phyloP scores from a whole-genome alignment of 2,329 filamentous ascomycete genomes.

The Ophiostoma himal-ulmi region DNA sequence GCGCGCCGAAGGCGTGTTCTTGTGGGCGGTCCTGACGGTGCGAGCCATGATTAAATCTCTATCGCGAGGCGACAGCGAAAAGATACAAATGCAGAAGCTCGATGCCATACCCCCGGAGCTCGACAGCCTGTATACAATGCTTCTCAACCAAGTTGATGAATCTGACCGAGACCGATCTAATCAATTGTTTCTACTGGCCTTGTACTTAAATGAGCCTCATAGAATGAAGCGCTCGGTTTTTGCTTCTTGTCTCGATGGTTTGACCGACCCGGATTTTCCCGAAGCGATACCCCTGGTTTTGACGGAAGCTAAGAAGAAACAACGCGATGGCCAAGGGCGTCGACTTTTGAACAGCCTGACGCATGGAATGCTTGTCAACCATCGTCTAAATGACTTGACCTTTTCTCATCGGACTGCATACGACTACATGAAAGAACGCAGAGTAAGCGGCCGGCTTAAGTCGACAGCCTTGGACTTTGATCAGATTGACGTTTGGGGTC shows the following conservation, averaged over 20 bases:
- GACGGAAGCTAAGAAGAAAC: background rate
- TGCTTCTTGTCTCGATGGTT: background rate
- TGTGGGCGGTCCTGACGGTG: background rate
- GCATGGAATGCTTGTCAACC: background rate
- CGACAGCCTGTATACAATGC: background rate
- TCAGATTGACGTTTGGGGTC: background rate
- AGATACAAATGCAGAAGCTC: background rate
- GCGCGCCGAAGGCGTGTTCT: background rate
- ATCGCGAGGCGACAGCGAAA: background rate
- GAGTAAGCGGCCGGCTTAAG: background rate
- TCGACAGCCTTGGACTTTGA: background rate
- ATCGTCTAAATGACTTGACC: background rate
- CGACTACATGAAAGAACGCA: background rate
- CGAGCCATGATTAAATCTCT: background rate
- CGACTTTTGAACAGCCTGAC: background rate
- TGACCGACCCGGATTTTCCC: background rate
- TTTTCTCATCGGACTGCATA: constrained; percentile 3
- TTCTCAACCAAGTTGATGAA: background rate
- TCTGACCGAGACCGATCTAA: background rate
- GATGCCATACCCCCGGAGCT: background rate
- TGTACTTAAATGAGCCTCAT: background rate
- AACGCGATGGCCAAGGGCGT: background rate
- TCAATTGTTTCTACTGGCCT: background rate
- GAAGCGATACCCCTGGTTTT: background rate
- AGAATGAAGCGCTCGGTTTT: no score